These are phyloP conservation scores for Lojkania enalia DNA, from an alignment of 2,329 filamentous ascomycete genomes.

Conservation along the genomic window DNA sequence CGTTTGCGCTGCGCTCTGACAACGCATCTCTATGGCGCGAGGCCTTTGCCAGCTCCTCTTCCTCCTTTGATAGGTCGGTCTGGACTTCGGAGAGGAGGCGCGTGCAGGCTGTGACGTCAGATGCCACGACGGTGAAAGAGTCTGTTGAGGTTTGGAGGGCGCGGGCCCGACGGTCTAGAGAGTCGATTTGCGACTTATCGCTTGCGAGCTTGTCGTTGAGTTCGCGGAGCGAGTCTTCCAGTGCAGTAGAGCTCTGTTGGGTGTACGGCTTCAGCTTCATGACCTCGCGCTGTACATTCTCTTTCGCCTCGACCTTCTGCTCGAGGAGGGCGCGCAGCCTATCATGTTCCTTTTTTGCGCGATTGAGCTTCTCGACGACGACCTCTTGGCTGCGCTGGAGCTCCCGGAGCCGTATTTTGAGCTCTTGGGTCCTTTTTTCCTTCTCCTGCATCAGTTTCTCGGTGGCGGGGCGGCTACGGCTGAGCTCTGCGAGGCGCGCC, in stretches of 20 bases:
- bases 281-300: slow-evolving; percentile 79
- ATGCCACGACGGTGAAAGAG: slow-evolving; percentile 80
- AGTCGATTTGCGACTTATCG: slow-evolving; percentile 84
- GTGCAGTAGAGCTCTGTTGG: slow-evolving; percentile 78
- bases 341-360: slow-evolving; percentile 77
- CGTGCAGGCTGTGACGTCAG: slow-evolving; percentile 85
- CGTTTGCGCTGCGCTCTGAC: slow-evolving; percentile 83
- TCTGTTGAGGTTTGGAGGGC: slow-evolving; percentile 90
- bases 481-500: slow-evolving; percentile 76
- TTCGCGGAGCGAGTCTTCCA: slow-evolving; percentile 81
- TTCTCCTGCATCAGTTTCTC: slow-evolving; percentile 84
- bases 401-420: slow-evolving; percentile 81
- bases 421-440: slow-evolving; percentile 79
- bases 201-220: slow-evolving; percentile 75
- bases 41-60: slow-evolving; percentile 82
- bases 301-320: slow-evolving; percentile 69
- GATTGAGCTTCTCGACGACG: slow-evolving; percentile 79
- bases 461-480: slow-evolving; percentile 75
- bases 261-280: slow-evolving; percentile 90
- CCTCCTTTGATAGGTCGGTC: slow-evolving; percentile 83
- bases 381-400: slow-evolving; percentile 80
- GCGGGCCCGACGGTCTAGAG: slow-evolving; percentile 81
- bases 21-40: slow-evolving; percentile 83
- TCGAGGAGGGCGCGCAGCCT: slow-evolving; percentile 73
- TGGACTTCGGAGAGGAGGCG: slow-evolving; percentile 88